A percentile compares a stretch with the other conserved stretches of the same genome.
phyloP scores from a whole-genome alignment of 495 filamentous ascomycete species.

The Daldinia loculata region DNA sequence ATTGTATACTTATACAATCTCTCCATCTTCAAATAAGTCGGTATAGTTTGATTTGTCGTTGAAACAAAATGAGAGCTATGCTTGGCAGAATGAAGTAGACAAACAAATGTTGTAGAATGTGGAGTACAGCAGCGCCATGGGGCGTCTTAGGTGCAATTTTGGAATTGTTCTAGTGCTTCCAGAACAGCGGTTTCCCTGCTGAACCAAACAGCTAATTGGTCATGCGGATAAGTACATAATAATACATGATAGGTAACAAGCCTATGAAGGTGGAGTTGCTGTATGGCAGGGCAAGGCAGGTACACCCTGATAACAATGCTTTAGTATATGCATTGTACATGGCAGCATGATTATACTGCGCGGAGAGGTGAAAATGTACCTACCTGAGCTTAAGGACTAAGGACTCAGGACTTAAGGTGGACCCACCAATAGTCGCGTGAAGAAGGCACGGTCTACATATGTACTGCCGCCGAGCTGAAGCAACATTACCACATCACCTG shows the following conservation, averaged over 20 bases:
- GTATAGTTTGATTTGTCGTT: neutral
- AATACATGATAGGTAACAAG: neutral
- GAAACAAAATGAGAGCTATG: neutral
- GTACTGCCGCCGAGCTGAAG: constrained; percentile 29
- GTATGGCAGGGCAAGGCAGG: neutral
- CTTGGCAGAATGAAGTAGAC: neutral
- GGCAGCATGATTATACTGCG: neutral
- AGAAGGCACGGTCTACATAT: constrained; percentile 7
- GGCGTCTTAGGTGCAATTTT: constrained; percentile 8
- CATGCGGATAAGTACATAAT: constrained; percentile 13
- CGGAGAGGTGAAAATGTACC: neutral
- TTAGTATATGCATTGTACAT: neutral
- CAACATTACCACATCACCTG: constrained; percentile 15
- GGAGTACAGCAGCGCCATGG: neutral
- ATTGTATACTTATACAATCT: neutral
- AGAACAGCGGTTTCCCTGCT: constrained; percentile 23
- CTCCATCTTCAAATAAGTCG: neutral
- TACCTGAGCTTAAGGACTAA: neutral
- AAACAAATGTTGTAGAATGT: neutral
- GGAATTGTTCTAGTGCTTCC: constrained; percentile 40
- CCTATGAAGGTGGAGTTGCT: neutral
- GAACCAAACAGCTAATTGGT: constrained; percentile 26
- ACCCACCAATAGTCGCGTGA: constrained; percentile 36
- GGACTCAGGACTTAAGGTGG: constrained; percentile 8
- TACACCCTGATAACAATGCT: neutral